Base-by-base conservation (phyloP, 768 basidiomycete species). In the Tulasnella calospora region DNA sequence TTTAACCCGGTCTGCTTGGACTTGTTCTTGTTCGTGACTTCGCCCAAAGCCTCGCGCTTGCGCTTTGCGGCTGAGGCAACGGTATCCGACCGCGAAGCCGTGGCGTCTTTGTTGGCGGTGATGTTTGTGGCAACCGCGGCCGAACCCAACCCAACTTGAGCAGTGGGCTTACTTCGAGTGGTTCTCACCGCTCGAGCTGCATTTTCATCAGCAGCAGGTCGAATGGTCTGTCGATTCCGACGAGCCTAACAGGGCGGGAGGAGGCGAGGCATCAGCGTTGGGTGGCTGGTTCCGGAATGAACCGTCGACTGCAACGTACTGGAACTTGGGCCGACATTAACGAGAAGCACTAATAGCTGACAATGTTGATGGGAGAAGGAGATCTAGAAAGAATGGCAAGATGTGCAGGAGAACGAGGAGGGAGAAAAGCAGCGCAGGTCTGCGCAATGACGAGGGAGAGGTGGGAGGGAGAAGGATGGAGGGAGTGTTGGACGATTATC, bases 31-130 rank as follows among this genome's bases (percentile, higher is more conserved):
- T 84, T 84, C 10, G 89, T 89, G 67, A 94, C 91, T 82, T 94
- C 94, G 21, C 89, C 89, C 57, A 94, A 86, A 0, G 90, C 92
- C 72, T 91, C 90, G 27, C 93, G 91, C 83, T 94, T 94, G 77
- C 92, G 89, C 83, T 93, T 93, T 44, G 88, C 89, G 70, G 87
- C 87, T 2, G 86, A 85, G 27, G 86, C 84, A 19, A 85, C 84
- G 30, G 61, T 91, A 30, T 83, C 47, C 21, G 71, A 81, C 80
- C 89, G 87, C 80, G 84, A 84, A 47, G 87, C 85, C 80, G 87
- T 82, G 10, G 87, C 85, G 61, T 86, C 84, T 6, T 86, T 85
- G 44, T 44, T 41, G 27, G 30, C 41, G 23, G 71, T 46, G 35
- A n/a, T 40, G 77, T 72, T 72, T 67, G 77, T 71, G 17, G n/a